Percentiles rank a stretch among this genome's conserved stretches.
phyloP scores from a whole-genome alignment of 2,329 filamentous ascomycete species.

The Orbilia javanica region DNA sequence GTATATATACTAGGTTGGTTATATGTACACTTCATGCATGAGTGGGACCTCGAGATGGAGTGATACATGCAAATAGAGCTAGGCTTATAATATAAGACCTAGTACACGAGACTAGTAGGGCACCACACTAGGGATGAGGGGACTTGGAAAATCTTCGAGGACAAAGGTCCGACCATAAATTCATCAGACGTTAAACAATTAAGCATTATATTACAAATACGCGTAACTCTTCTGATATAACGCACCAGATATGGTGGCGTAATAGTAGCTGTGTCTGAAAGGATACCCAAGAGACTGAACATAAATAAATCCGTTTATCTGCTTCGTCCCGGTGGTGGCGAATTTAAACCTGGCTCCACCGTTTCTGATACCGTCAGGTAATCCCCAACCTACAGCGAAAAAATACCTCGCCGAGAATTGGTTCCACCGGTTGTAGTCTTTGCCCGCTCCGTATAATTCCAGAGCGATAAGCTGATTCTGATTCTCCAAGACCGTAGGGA shows the following conservation, averaged over 20 bases:
- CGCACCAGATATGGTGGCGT: neutral
- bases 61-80: too few relatives aligned
- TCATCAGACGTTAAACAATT: neutral
- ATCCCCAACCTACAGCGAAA: constrained; percentile 12
- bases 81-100: too few relatives aligned
- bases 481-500: neutral
- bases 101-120: too few relatives aligned
- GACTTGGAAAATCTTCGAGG: too few relatives aligned
- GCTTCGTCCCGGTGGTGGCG: neutral
- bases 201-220: neutral
- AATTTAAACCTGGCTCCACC: constrained; percentile 11
- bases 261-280: constrained; percentile 3
- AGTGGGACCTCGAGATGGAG: too few relatives aligned
- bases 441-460: neutral
- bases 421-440: constrained; percentile 12
- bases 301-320: constrained; percentile 6
- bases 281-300: constrained; percentile 31
- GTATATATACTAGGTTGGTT: too few relatives aligned
- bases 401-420: neutral
- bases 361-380: neutral
- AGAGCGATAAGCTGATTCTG: constrained; percentile 11
- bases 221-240: constrained; percentile 18
- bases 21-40: too few relatives aligned
- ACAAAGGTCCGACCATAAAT: too few relatives aligned
- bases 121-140: too few relatives aligned